Conservation (phyloP, 1,284 basidiomycete genomes). For the Uromyces viciae-fabae region DNA sequence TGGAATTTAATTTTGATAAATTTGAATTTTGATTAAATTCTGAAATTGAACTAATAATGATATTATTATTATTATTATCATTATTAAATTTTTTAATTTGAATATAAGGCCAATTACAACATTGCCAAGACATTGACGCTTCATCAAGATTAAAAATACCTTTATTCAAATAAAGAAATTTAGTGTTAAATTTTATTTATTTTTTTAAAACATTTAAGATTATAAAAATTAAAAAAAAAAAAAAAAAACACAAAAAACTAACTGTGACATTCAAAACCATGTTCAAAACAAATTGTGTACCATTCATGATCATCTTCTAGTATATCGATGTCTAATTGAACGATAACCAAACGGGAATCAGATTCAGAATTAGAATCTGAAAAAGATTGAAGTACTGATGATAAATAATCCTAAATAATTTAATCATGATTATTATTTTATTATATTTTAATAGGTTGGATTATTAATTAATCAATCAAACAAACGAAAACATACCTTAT, state of each 20-base stretch:
- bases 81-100: no score
- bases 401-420: background rate
- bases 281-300: background rate
- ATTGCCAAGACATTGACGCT: conserved; percentile 15
- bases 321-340: background rate
- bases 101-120: background rate
- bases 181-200: no score
- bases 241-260: no score
- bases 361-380: background rate
- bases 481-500: no score
- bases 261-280: conserved; percentile 31
- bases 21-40: no score
- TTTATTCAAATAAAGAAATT: no score
- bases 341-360: background rate
- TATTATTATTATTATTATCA: no score
- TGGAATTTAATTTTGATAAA: no score
- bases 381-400: background rate
- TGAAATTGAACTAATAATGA: no score
- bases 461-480: no score
- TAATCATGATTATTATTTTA: background rate
- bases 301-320: background rate
- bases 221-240: no score
- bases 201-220: no score
- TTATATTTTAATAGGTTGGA: background rate
- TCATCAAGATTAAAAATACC: background rate